These are phyloP conservation scores for Fusarium cicatricum DNA, from an alignment of 2,329 filamentous ascomycete genomes.

Conservation along the genomic window DNA sequence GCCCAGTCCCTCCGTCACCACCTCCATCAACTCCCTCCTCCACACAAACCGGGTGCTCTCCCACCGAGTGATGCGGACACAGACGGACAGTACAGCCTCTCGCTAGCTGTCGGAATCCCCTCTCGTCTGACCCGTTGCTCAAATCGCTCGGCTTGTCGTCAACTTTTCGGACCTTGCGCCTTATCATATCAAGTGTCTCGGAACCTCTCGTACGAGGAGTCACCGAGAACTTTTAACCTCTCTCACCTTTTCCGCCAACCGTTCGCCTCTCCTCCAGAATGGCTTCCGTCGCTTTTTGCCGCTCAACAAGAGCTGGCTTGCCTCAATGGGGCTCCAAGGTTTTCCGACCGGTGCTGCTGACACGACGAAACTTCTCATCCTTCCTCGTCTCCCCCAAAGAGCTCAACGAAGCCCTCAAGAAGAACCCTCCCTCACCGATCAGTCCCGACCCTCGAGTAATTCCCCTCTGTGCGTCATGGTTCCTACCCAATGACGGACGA, in stretches of 20 bases:
- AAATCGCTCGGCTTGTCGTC: conserved; percentile 8
- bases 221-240: conserved; percentile 18
- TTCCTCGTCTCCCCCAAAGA: conserved; percentile 89
- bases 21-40: conserved; percentile 1
- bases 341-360: conserved; percentile 43
- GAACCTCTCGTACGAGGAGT: conserved; percentile 34
- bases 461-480: conserved; percentile 93
- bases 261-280: conserved; percentile 44
- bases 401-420: conserved; percentile 81
- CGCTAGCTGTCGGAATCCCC: conserved; percentile 24
- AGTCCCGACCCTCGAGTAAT: conserved; percentile 85
- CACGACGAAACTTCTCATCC: conserved; percentile 66
- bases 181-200: conserved; percentile 38
- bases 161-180: conserved; percentile 17
- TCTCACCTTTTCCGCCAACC: conserved; percentile 15
- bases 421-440: conserved; percentile 80
- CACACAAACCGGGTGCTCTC: conserved; percentile 18
- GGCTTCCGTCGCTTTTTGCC: conserved; percentile 54
- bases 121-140: conserved; percentile 10
- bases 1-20: conserved; percentile 33
- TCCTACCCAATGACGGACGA: conserved; percentile 89
- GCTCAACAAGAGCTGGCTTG: conserved; percentile 52
- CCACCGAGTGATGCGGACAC: conserved; percentile 35
- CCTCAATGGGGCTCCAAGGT: conserved; percentile 48
- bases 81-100: conserved; percentile 36